Percentiles rank a stretch among this genome's conserved stretches.
phyloP scores from a whole-genome alignment of 768 basidiomycete genomes.

The Boletus eberwhitei region DNA sequence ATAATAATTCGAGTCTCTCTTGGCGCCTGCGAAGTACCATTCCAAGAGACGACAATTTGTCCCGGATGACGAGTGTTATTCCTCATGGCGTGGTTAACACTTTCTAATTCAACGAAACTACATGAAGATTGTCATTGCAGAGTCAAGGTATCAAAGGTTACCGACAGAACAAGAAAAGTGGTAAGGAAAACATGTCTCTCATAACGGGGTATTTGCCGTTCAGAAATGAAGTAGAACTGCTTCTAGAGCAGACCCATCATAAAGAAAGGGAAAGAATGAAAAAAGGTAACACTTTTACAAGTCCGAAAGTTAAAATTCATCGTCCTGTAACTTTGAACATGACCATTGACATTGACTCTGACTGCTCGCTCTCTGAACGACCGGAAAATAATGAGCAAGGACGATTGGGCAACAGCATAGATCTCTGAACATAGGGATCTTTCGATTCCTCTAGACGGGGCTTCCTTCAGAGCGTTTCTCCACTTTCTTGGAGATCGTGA shows the following conservation, averaged over 20 bases:
- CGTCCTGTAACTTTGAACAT: background rate
- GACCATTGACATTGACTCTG: background rate
- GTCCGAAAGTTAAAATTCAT: background rate
- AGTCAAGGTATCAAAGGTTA: background rate
- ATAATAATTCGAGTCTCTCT: background rate
- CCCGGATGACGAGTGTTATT: background rate
- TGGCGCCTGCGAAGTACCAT: background rate
- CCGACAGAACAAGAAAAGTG: background rate
- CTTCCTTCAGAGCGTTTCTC: slow-evolving; percentile 5
- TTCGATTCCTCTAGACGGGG: slow-evolving; percentile 1
- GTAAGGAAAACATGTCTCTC: background rate
- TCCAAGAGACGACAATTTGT: background rate
- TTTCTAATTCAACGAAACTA: background rate
- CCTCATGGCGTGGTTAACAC: background rate
- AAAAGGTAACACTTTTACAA: background rate
- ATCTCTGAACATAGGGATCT: background rate
- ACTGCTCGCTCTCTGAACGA: background rate
- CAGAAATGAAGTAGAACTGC: background rate
- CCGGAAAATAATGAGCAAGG: background rate
- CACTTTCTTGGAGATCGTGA: slow-evolving; percentile 12
- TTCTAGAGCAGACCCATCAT: background rate
- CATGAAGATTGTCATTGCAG: background rate
- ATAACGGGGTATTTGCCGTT: background rate
- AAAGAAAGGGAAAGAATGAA: background rate
- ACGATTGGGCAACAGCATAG: background rate